Base-by-base conservation (phyloP, 2,329 filamentous ascomycete species). In the Zymoseptoria crescenta region DNA sequence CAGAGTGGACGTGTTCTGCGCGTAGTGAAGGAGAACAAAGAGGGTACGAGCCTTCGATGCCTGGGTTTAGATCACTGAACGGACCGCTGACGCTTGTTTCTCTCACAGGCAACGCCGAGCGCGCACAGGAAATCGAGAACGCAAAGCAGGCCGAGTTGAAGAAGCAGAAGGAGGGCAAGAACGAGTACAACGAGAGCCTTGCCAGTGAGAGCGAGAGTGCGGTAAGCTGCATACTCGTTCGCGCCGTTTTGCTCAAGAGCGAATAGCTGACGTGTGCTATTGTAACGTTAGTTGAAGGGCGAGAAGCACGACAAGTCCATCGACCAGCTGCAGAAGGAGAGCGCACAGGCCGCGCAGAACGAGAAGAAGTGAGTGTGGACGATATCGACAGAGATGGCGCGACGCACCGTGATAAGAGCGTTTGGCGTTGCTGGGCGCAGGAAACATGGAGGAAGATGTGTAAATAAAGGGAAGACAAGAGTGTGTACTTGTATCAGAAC, bases 181-280 rank as follows among this genome's bases (percentile, higher is more conserved):
- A 80, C 56, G 81, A 90, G 71, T 94, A 90, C 89, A 87, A 88
- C 76, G 80, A 87, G 21, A 85, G 87, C 72, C 79, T 95, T 54
- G 89, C 89, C 2, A 88, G 85, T 54, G 84, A 90, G 74, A 89
- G 87, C 74, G 90, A 95, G 78, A 88, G 89, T 73, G 84, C 83
- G 67, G 80, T 94, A 75, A 64, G 81, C 74, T 51, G 5, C 13
- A 35, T 16, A 59, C 41, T 48, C 4, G 9, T 16, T 21, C n/a
- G n/a, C n/a, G n/a, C n/a, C n/a, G n/a, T 35, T 19, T 20, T 29
- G 19, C 55, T 49, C 41, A 54, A 13, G 55, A 7, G 27, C 28
- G 27, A 13, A 10, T n/a, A 53, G 30, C 54, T 19, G 45, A 53
- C 50, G 8, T 56, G 49, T 58, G 53, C n/a, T n/a, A n/a, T 3